Evolutionary conservation across 2,329 filamentous ascomycete genomes (phyloP).

Genomic region (Aureobasidium sp.): DNA sequence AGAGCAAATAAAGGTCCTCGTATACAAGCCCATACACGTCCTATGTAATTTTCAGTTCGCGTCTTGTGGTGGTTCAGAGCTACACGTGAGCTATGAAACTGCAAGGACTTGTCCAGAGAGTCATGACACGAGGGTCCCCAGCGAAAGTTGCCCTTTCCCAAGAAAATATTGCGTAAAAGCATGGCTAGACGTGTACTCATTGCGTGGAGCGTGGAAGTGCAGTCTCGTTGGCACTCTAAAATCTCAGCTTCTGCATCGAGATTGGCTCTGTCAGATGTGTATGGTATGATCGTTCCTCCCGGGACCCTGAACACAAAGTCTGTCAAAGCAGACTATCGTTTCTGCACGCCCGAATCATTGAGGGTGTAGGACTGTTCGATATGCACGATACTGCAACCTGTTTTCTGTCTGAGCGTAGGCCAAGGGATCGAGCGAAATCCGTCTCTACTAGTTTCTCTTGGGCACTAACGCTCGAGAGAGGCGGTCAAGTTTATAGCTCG

Average conservation of each 20-base stretch:
- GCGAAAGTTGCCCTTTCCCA: too few species aligned
- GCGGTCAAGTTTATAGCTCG: not conserved
- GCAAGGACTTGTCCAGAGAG: too few species aligned
- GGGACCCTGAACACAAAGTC: not conserved
- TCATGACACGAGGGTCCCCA: too few species aligned
- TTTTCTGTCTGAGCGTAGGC: too few species aligned
- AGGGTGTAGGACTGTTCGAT: not conserved
- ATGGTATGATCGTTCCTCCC: not conserved
- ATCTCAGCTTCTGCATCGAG: not conserved
- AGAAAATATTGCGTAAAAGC: too few species aligned
- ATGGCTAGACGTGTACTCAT: too few species aligned
- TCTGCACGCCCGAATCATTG: not conserved
- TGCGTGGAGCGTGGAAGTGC: not conserved
- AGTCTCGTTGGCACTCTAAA: not conserved
- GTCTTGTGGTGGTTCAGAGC: too few species aligned
- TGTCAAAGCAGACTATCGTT: not conserved
- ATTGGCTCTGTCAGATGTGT: not conserved
- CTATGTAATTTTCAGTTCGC: not conserved
- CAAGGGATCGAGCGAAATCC: not conserved
- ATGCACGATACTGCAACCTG: not conserved
- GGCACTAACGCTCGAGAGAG: not conserved
- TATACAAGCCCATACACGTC: not conserved
- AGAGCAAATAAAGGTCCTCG: not conserved
- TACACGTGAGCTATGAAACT: too few species aligned
- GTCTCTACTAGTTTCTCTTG: not conserved